Conservation (phyloP, 441 rosid species). For the Pelargonium myrrhifolium region DNA sequence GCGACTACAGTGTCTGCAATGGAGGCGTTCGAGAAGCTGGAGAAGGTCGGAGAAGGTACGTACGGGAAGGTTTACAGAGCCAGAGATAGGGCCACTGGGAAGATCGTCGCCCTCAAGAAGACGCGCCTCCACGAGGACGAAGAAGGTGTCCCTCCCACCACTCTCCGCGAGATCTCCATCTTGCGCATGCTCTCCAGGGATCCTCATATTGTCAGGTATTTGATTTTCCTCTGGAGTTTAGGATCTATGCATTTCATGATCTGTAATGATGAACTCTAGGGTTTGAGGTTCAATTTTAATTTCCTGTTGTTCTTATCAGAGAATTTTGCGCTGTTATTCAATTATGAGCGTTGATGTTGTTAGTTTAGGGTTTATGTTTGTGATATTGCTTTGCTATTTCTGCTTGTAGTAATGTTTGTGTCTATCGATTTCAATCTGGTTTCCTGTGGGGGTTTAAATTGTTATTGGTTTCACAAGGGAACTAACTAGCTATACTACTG, state of each 20-base stretch:
- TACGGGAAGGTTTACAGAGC: conserved; percentile 96
- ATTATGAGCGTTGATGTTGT: no score
- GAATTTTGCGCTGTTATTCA: no score
- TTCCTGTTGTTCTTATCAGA: no score
- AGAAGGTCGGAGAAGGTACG: conserved; percentile 97
- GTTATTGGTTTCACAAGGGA: no score
- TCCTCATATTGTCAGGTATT: conserved; percentile 80
- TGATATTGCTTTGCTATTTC: no score
- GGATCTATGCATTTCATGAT: neutral
- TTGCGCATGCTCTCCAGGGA: conserved; percentile 96
- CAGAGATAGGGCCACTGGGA: conserved; percentile 81
- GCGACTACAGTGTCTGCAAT: conserved; percentile 43
- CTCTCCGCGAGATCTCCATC: conserved; percentile 98
- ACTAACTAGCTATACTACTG: no score
- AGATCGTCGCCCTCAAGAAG: conserved; percentile 90
- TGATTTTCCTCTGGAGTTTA: neutral
- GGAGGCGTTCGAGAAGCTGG: conserved; percentile 93
- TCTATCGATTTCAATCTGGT: no score
- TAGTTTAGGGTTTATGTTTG: no score
- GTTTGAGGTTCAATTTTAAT: no score
- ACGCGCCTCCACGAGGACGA: conserved; percentile 98
- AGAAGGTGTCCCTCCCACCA: conserved; percentile 98
- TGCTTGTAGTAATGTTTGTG: no score
- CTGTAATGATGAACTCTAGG: neutral
- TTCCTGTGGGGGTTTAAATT: no score